These are phyloP conservation scores for Lojkania enalia DNA, from an alignment of 2,329 filamentous ascomycete genomes.

Conservation along the genomic window DNA sequence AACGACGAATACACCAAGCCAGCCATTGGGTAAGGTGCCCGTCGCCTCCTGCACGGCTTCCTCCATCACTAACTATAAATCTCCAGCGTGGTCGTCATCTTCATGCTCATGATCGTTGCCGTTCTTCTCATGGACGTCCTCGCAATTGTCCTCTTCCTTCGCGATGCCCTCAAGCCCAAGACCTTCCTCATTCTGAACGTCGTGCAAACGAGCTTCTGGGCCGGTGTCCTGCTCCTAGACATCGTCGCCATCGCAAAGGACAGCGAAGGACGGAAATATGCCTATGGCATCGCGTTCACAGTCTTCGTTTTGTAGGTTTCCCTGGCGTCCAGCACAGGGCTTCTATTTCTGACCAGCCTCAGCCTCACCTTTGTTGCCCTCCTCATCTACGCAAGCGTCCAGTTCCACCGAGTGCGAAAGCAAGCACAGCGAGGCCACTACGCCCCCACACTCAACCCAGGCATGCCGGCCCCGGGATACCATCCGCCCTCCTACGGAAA, in stretches of 20 bases:
- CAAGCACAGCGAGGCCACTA: slow-evolving; percentile 39
- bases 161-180: slow-evolving; percentile 34
- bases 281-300: slow-evolving; percentile 29
- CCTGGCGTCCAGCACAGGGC: neutral
- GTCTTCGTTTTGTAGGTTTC: slow-evolving; percentile 44
- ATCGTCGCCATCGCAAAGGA: slow-evolving; percentile 26
- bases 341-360: slow-evolving; percentile 7
- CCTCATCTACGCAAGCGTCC: slow-evolving; percentile 46
- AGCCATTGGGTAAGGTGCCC: slow-evolving; percentile 24
- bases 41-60: neutral
- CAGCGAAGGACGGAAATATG: slow-evolving; percentile 18
- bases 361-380: slow-evolving; percentile 44
- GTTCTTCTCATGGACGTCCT: slow-evolving; percentile 41
- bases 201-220: slow-evolving; percentile 43
- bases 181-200: slow-evolving; percentile 43
- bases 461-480: slow-evolving; percentile 15
- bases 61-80: neutral
- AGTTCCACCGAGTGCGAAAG: slow-evolving; percentile 42
- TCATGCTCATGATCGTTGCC: slow-evolving; percentile 42
- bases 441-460: slow-evolving; percentile 36
- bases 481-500: slow-evolving; percentile 7
- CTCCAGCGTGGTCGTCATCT: slow-evolving; percentile 33
- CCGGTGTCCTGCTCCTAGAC: slow-evolving; percentile 35
- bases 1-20: slow-evolving; percentile 7
- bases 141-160: slow-evolving; percentile 40